Evolutionary conservation across 2,329 filamentous ascomycete species (phyloP).

Genomic region (Lachnellula suecica): DNA sequence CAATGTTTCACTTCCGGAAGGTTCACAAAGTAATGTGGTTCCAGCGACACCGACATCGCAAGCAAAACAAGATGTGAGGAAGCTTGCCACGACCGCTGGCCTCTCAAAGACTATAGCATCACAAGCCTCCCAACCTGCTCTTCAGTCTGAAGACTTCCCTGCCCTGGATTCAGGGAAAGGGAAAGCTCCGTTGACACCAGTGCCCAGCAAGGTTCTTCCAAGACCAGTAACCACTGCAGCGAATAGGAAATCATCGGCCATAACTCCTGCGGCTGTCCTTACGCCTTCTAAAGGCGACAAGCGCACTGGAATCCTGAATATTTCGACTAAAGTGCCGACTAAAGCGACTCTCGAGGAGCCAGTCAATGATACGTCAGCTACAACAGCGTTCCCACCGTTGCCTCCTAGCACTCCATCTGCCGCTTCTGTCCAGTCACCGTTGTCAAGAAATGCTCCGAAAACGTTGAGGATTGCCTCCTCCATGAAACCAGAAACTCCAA

Average conservation of each 20-base stretch:
- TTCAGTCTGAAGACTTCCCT: constrained; percentile 65
- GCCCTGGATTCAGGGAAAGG: constrained; percentile 45
- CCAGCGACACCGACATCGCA: constrained; percentile 23
- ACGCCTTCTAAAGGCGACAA: constrained; percentile 23
- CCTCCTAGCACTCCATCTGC: constrained; percentile 45
- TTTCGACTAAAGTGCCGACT: constrained; percentile 40
- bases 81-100: constrained; percentile 45
- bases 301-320: constrained; percentile 43
- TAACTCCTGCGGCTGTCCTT: constrained; percentile 4
- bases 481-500: constrained; percentile 58
- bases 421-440: constrained; percentile 52
- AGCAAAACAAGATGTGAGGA: constrained; percentile 45
- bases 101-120: constrained; percentile 45
- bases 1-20: constrained; percentile 27
- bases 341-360: constrained; percentile 17
- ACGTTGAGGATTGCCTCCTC: constrained; percentile 70
- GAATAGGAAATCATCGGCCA: constrained; percentile 1
- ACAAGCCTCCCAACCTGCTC: constrained; percentile 32
- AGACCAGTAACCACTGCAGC: constrained; percentile 1
- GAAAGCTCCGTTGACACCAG: constrained; percentile 17
- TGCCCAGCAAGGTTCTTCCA: constrained; percentile 1
- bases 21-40: constrained; percentile 8
- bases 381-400: constrained; percentile 51
- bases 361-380: constrained; percentile 10
- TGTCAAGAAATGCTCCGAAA: constrained; percentile 54